A percentile compares a stretch with the other conserved stretches of the same genome.
Conservation (phyloP, 2,329 filamentous ascomycete species). For the Clarireedia monteithiana region DNA sequence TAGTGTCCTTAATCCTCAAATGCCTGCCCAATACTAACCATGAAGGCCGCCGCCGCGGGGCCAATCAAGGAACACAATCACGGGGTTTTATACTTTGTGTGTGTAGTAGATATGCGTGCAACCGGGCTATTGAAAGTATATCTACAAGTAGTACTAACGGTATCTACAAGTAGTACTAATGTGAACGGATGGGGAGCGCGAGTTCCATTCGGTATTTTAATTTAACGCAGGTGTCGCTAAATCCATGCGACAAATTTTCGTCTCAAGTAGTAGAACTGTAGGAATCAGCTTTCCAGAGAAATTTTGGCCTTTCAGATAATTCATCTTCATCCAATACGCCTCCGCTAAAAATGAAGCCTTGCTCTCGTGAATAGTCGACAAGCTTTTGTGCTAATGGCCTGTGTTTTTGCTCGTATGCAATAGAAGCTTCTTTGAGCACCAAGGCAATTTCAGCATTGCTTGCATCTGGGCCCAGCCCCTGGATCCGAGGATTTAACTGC, state of each 20-base stretch:
- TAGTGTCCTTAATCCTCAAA: too few relatives aligned
- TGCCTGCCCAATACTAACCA: too few relatives aligned
- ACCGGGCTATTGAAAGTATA: too few relatives aligned
- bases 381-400: slow-evolving; percentile 9
- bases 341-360: slow-evolving; percentile 9
- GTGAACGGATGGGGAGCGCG: too few relatives aligned
- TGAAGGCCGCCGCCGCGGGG: too few relatives aligned
- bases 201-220: too few relatives aligned
- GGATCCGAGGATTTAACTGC: slow-evolving; percentile 10
- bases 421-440: slow-evolving; percentile 2
- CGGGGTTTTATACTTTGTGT: too few relatives aligned
- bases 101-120: too few relatives aligned
- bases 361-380: slow-evolving; percentile 11
- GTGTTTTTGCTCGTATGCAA: slow-evolving; percentile 9
- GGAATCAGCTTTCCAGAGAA: slow-evolving; percentile 10
- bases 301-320: slow-evolving; percentile 8
- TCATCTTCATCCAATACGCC: slow-evolving; percentile 7
- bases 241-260: not conserved
- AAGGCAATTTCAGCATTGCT: slow-evolving; percentile 9
- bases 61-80: too few relatives aligned
- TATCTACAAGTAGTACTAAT: too few relatives aligned
- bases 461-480: slow-evolving; percentile 3
- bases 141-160: too few relatives aligned
- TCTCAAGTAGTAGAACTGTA: not conserved
- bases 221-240: not conserved